A percentile compares a stretch with the other conserved stretches of the same genome.
Evolutionary conservation across 805 yeast genomes (phyloP).

Genomic region (Schizosaccharomyces cryophilus): DNA sequence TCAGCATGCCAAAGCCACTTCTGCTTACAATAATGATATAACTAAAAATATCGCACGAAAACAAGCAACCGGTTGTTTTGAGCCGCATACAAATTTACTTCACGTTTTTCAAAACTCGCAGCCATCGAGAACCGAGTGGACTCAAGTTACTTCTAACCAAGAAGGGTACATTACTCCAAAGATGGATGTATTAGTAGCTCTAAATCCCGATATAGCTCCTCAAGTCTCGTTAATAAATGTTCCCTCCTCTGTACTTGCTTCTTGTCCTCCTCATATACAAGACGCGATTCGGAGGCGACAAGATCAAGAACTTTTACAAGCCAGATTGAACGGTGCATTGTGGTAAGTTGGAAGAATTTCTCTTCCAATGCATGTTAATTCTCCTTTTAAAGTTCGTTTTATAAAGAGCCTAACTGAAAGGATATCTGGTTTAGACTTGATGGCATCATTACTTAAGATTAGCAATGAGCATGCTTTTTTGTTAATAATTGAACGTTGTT

Average conservation of each 20-base stretch:
- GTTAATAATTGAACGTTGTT: too few species aligned
- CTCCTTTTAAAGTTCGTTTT: too few species aligned
- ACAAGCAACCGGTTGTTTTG: conserved; percentile 33
- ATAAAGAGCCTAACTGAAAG: too few species aligned
- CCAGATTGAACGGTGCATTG: background rate
- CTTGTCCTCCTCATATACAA: background rate
- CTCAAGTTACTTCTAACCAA: background rate
- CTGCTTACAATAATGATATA: conserved; percentile 42
- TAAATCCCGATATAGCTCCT: background rate
- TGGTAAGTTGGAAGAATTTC: too few species aligned
- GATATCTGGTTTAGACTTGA: too few species aligned
- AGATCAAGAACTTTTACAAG: background rate
- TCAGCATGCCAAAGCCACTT: conserved; percentile 58
- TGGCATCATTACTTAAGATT: too few species aligned
- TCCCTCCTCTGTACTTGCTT: background rate
- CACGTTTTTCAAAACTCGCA: conserved; percentile 59
- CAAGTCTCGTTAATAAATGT: background rate
- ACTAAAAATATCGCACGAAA: conserved; percentile 31
- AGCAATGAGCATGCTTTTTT: too few species aligned
- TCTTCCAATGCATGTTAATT: too few species aligned
- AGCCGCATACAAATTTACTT: conserved; percentile 60
- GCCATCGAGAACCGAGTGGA: conserved; percentile 19
- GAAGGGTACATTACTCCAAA: too few species aligned
- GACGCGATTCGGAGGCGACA: background rate
- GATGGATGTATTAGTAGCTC: background rate